Base-by-base conservation (phyloP, 2,329 filamentous ascomycete species). In the Neofusicoccum ribis region DNA sequence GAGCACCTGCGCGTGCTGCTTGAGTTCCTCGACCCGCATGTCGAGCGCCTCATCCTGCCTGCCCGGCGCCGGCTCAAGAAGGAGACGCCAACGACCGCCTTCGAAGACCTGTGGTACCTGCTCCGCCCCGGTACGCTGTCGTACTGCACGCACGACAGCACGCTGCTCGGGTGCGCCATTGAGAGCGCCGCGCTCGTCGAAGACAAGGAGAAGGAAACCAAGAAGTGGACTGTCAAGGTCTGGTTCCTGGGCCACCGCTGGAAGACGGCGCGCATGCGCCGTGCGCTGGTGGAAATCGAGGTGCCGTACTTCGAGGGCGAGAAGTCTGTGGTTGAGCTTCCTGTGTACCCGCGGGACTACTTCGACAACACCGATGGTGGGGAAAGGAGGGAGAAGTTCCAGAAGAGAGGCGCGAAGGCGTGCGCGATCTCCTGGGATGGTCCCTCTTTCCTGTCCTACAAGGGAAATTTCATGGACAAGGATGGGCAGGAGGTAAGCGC, bases 211-310 rank as follows among this genome's bases (percentile, higher is more conserved):
- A 43, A 50, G 46, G 44, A 50, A 11, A 34, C 46, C 1, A 27
- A 27, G 6, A 54, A 64, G 20, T 47, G 41, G 41, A 56, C 11
- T 1, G 50, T 58, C 12, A 41, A 56, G 27, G 50, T 64, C 5
- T 64, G 62, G 62, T 64, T 64, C 50, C 62, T 56, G 11, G 62
- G 51, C 27, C 52, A 54, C 43, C 51, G 44, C 11, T 64, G 62
- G 62, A 56, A 54, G 36, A 64, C 50, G 8, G 31, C 50, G 5
- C 44, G 62, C 49, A 46, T 64, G 50, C 43, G 49, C 11, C 51
- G 50, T 7, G 50, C 62, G 14, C 17, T 58, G 31, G 43, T 49
- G 3, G 52, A 64, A 27, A 47, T 64, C 9, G 44, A 58, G 34
- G 34, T 64, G 9, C 50, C 51, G 5, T 47, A 39, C 6, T 64